A percentile compares a stretch with the other conserved stretches of the same genome.
These are phyloP conservation scores for Chaetomium sp. DNA, from an alignment of 2,329 filamentous ascomycete genomes.

Conservation along the genomic window DNA sequence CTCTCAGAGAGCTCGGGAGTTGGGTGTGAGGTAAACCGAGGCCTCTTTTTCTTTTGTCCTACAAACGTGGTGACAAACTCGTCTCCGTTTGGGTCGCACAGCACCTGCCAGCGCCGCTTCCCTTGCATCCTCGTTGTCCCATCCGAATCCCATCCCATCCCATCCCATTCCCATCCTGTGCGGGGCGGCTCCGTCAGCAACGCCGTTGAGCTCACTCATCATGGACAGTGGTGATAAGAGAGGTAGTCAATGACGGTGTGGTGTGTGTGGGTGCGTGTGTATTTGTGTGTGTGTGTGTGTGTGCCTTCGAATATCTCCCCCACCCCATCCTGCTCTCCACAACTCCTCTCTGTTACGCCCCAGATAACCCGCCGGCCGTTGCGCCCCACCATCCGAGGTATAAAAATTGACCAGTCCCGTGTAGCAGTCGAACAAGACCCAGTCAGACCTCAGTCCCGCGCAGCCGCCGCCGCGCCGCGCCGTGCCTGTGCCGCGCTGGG, in stretches of 20 bases:
- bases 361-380: not conserved
- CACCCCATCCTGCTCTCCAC: not conserved
- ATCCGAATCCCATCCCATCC: not conserved
- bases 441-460: not conserved
- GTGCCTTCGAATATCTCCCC: not conserved
- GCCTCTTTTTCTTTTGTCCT: not conserved
- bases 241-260: not conserved
- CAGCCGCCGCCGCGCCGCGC: not conserved
- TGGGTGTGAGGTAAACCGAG: not conserved
- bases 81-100: not conserved
- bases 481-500: constrained; percentile 13
- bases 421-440: not conserved
- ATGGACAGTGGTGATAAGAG: too few species aligned
- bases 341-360: not conserved
- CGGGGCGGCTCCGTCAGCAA: not conserved
- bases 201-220: not conserved
- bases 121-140: not conserved
- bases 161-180: not conserved
- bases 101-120: not conserved
- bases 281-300: not conserved
- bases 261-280: not conserved
- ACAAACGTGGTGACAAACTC: not conserved
- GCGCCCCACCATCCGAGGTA: not conserved
- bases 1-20: not conserved
- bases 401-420: not conserved